Base-by-base conservation (phyloP, 2,329 filamentous ascomycete genomes). In the Macroventuria anomochaeta region DNA sequence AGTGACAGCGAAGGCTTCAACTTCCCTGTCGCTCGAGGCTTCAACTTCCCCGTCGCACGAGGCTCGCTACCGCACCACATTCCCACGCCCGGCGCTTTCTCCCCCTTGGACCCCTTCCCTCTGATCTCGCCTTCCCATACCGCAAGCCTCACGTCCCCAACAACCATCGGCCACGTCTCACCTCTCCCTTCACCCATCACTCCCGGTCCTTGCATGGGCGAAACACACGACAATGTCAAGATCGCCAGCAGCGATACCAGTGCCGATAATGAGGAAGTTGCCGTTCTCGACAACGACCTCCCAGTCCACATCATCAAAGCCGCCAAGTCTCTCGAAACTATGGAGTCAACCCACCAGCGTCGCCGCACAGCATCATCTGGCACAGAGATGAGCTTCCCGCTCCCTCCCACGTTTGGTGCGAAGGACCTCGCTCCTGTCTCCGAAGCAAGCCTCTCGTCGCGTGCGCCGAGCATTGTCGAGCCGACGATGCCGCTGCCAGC, bases 151-250 rank as follows among this genome's bases (percentile, higher is more conserved):
- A 58, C 62, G 15, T 72, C 71, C 2, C 69, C 69, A 17, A 70
- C 66, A 3, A 74, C 68, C 1, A 68, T 62, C 7, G 65, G 62
- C 17, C 69, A 69, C 38, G 55, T 65, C 1, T 72, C 70, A 1
- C 70, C 65, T 26, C 57, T 74, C 1, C 71, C 73, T 11, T 75
- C 72, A 0, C 73, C 73, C 0, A 52, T 73, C n/a, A 75, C 73
- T 0, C 73, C 73, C 4, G 67, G 68, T 10, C 59, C 63, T 21
- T 65, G 65, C 15, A 43, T 58, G 4, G 65, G 62, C 7, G 70
- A 72, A 26, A 50, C 46, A 12, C 70, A 69, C 23, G 55, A 74
- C 8, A 48, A 59, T 10, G 71, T 75, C 26, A 74, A 73, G 50
- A 72, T 75, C 11, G 73, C 71, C 7, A 66, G 62, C 46, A 76